Base-by-base conservation (phyloP, 2,329 filamentous ascomycete genomes). In the Neofusicoccum kwambonambiense region DNA sequence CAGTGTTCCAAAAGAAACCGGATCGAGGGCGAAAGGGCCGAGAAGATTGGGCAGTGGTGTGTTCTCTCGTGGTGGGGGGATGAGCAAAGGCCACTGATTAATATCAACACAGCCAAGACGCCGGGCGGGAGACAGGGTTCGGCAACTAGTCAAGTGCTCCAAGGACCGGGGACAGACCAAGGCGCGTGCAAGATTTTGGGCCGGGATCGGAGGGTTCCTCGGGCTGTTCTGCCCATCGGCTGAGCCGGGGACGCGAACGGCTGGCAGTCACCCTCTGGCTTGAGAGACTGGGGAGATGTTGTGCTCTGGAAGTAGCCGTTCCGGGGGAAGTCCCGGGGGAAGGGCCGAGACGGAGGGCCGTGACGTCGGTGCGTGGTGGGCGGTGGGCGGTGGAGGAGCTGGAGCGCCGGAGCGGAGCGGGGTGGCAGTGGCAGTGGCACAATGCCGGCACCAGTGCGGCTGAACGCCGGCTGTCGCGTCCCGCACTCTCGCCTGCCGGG, bases 381-480 rank as follows among this genome's bases (percentile, higher is more conserved):
- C 22, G 22, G 22, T 11, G 6, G 22, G 41, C 27, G 41, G 39
- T 45, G 54, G 39, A 45, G 41, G 31, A 60, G 56, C 56, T 60
- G 56, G 56, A 60, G 56, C 56, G 9, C 41, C 41, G 31, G 56
- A 60, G 41, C 42, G 56, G 56, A 60, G 56, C 39, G 17, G 13
- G 5, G 8, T n/a, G 11, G 11, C 13, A 9, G 27, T 5, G 27
- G 27, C 4, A 7, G 27, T 5, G 39, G 54, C 54, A 45, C 54
- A 44, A 45, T 15, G 34, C 15, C 54, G 54, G 54, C 37, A 27
- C 7, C 17, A 19, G 3, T 8, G 41, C 41, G 31, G 37, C 42
- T 17, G 15, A 49, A 34, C 4, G 3, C n/a, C 50, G 50, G 50
- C 31, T 19, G 42, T 22, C n/a, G 27, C n/a, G 13, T 19, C 41